Conservation (phyloP, 495 filamentous ascomycete species). For the Neurospora sp. region DNA sequence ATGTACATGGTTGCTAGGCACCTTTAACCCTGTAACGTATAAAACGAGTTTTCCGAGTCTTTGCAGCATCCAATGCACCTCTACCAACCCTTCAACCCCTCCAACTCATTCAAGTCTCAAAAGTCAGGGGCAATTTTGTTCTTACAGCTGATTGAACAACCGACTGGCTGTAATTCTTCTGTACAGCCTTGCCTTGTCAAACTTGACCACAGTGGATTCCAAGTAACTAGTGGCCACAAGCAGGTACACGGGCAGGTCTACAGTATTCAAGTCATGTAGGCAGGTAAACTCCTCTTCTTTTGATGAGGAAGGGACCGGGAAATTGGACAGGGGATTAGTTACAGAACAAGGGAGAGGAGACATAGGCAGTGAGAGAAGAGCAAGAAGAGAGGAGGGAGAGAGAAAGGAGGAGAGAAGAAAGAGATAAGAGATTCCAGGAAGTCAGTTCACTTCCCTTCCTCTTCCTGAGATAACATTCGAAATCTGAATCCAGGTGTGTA, state of each 20-base stretch:
- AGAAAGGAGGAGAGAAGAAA: neutral
- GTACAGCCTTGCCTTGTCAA: neutral
- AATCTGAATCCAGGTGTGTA: neutral
- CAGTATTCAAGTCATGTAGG: neutral
- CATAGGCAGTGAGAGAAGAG: neutral
- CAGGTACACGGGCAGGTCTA: neutral
- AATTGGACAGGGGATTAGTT: neutral
- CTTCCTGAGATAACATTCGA: neutral
- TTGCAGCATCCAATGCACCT: neutral
- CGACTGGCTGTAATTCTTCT: neutral
- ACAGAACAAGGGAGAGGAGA: neutral
- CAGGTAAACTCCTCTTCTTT: neutral
- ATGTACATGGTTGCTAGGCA: neutral
- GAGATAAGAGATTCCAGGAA: neutral
- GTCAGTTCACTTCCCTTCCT: neutral
- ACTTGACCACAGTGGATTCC: neutral
- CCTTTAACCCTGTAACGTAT: neutral
- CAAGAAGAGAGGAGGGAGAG: neutral
- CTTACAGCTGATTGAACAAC: neutral
- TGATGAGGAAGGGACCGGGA: neutral
- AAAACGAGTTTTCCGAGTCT: neutral
- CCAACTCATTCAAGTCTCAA: neutral
- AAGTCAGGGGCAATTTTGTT: neutral
- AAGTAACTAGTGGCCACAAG: neutral
- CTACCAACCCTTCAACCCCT: neutral